These are phyloP conservation scores for Neckera pumila DNA, from an alignment of 225 moss, liverwort and hornwort genomes.

Conservation along the genomic window DNA sequence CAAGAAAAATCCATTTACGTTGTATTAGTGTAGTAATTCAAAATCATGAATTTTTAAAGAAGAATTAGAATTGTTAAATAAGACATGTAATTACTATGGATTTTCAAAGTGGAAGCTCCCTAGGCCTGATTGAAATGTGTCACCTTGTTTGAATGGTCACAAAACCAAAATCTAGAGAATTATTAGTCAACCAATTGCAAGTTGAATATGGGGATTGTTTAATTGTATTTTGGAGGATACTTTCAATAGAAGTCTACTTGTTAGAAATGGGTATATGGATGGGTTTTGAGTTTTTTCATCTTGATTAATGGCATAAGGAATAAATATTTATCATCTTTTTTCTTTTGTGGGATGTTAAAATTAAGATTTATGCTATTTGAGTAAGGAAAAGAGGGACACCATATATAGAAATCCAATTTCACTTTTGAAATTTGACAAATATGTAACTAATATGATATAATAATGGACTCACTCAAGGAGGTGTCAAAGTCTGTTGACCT, in stretches of 20 bases:
- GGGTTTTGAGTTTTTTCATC: background rate
- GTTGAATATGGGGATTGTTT: rapidly evolving
- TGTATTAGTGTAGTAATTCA: no score
- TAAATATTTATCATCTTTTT: background rate
- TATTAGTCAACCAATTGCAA: rapidly evolving
- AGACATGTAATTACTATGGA: background rate
- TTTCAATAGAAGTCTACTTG: background rate
- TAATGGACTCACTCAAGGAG: background rate
- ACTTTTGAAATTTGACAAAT: no score
- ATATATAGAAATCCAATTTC: no score
- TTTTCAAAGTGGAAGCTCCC: background rate
- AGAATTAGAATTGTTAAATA: background rate
- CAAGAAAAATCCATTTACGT: no score
- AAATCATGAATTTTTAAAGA: background rate
- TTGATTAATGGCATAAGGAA: background rate
- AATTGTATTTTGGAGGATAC: rapidly evolving
- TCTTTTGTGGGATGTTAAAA: rapidly evolving
- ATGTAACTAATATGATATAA: background rate
- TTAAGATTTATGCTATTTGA: background rate
- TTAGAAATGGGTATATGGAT: rapidly evolving
- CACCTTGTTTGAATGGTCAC: background rate
- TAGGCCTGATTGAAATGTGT: background rate
- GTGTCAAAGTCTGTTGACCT: background rate
- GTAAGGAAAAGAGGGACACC: no score
- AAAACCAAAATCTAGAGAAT: background rate